Percentiles rank a stretch among this genome's conserved stretches.
phyloP scores from a whole-genome alignment of 345 rosid genomes.

The Gossypium australe region DNA sequence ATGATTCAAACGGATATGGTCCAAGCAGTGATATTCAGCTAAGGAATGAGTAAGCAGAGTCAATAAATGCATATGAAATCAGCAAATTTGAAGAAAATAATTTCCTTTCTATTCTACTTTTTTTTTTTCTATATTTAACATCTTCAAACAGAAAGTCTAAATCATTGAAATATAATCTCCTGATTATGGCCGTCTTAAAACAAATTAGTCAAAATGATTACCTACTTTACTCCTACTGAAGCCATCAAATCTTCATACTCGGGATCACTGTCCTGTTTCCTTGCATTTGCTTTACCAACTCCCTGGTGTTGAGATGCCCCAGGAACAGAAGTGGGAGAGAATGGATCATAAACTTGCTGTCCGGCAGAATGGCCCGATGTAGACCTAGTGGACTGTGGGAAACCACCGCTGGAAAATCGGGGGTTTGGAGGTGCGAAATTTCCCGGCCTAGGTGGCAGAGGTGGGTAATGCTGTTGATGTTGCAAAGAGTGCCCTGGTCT shows the following conservation, averaged over 20 bases:
- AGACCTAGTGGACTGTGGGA: constrained; percentile 22
- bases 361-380: constrained; percentile 25
- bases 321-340: constrained; percentile 59
- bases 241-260: constrained; percentile 73
- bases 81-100: neutral
- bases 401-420: constrained; percentile 18
- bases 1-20: too few species aligned
- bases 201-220: neutral
- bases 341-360: constrained; percentile 80
- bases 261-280: constrained; percentile 48
- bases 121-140: neutral
- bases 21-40: neutral
- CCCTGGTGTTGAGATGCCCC: constrained; percentile 37
- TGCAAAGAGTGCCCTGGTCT: constrained; percentile 46
- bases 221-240: constrained; percentile 55
- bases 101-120: neutral
- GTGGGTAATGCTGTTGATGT: constrained; percentile 33
- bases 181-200: neutral
- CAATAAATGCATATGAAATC: neutral
- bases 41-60: neutral
- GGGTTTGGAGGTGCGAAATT: constrained; percentile 28
- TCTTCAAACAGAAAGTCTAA: neutral
- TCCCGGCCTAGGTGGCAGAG: constrained; percentile 27
- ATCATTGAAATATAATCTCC: neutral
- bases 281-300: constrained; percentile 19